Evolutionary conservation across 106 monocot genomes (phyloP), one percentile per base, ranked within the genome.

Genomic region (Agapanthus africanus): DNA sequence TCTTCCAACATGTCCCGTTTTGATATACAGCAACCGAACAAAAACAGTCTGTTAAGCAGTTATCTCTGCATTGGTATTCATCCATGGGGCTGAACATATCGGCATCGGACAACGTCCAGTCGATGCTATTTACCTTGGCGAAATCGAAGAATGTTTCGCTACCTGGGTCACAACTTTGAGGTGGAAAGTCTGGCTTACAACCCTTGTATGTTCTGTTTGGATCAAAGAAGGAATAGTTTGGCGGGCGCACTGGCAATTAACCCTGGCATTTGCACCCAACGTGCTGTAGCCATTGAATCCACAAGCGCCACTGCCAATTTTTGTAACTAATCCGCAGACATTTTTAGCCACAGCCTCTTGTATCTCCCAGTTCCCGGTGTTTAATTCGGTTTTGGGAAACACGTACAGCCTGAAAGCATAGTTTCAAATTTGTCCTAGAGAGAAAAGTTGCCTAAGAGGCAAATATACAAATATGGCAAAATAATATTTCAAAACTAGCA

Each of bases 41-140:
- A 40, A 79, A 79, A 23, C 83, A 83, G 26, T 83, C 83, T 1
- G 19, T 35, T 44, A 83, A 19, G 50, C 83, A 64, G n/a, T 64
- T 39, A 22, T 64, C 21, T 38, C 7, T 19, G 64, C 64, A 64
- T 22, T 64, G 32, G 9, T 35, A 0, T 64, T 64, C 64, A 39
- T 37, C 11, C 37, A 64, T 37, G 36, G 64, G 64, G 39, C 23
- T 64, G 22, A 64, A 39, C 23, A 7, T 4, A 2, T 64, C 23
- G 19, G 38, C 33, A 22, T 38, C 64, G 2, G 23, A 35, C 2
- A 23, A 6, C 22, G 3, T 35, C 64, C 64, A 64, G 18, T 64
- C 64, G 0, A 64, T 0, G 3, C 7, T 37, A 1, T 18, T 39
- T 5, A 64, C 0, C 22, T 22, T 21, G 2, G 6, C 8, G 23